Conservation (phyloP, 139 green algal genomes). For the Marvania coccoides region DNA sequence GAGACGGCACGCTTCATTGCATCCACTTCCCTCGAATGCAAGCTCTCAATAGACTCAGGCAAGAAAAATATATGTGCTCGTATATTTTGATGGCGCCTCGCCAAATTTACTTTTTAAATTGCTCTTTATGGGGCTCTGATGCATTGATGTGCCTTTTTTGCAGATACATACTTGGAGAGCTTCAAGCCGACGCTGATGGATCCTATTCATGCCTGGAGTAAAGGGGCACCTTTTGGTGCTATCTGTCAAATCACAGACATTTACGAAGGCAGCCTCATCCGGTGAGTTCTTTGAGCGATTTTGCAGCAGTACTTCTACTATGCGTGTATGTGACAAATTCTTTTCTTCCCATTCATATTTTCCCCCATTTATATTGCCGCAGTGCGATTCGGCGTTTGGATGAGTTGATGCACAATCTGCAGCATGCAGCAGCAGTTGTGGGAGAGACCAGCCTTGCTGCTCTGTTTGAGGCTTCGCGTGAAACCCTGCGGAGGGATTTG, state of each 20-base stretch:
- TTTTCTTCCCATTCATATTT: not conserved
- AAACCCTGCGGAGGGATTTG: slow-evolving; percentile 79
- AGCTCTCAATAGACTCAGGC: slow-evolving; percentile 64
- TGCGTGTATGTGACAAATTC: not conserved
- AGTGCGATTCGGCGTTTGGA: slow-evolving; percentile 71
- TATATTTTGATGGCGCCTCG: not conserved
- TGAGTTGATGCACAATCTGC: slow-evolving; percentile 87
- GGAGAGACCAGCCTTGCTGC: slow-evolving; percentile 67
- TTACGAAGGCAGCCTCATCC: slow-evolving; percentile 90
- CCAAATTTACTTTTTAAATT: slow-evolving; percentile 16
- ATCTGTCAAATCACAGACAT: slow-evolving; percentile 71
- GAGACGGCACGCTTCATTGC: slow-evolving; percentile 45
- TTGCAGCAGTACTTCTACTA: not conserved
- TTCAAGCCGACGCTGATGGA: slow-evolving; percentile 78
- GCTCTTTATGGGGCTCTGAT: not conserved
- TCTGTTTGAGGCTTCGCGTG: slow-evolving; percentile 60
- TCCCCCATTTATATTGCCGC: not conserved
- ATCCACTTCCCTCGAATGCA: slow-evolving; percentile 52
- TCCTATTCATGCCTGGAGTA: slow-evolving; percentile 49
- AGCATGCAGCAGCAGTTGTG: slow-evolving; percentile 53
- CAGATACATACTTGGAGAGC: slow-evolving; percentile 57
- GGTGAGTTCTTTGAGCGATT: slow-evolving; percentile 7
- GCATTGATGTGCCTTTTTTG: slow-evolving; percentile 28
- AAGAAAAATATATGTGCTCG: no score
- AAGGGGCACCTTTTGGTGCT: slow-evolving; percentile 43